Evolutionary conservation across 306 rosid species (phyloP).

Genomic region (Cyclanthera cordifolia): DNA sequence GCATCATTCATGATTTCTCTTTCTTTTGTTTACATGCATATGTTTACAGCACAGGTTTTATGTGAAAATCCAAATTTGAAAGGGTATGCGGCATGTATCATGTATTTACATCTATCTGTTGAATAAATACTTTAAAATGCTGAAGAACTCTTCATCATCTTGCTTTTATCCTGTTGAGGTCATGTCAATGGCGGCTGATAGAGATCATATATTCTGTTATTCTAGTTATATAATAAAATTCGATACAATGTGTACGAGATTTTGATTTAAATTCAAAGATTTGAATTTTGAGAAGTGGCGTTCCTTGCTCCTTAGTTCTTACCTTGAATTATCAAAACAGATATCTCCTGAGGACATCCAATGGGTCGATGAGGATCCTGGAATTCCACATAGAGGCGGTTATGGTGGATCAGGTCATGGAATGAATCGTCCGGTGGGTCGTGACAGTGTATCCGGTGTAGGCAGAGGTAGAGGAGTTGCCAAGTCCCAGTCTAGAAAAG

Average conservation of each 20-base stretch:
- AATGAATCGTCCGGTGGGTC: conserved; percentile 46
- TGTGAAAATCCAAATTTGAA: background rate
- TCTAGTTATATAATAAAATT: background rate
- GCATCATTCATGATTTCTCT: background rate
- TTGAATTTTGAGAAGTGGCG: background rate
- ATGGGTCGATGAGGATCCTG: conserved; percentile 90
- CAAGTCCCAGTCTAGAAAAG: conserved; percentile 61
- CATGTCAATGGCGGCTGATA: background rate
- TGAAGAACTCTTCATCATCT: background rate
- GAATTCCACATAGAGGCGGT: conserved; percentile 50
- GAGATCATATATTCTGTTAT: background rate
- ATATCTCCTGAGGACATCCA: conserved; percentile 79
- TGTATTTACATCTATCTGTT: background rate
- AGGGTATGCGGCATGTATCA: background rate
- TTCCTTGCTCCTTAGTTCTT: background rate
- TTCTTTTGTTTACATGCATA: background rate
- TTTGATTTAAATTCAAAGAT: background rate
- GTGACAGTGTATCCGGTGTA: conserved; percentile 40
- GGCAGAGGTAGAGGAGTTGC: conserved; percentile 79
- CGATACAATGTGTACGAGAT: no score
- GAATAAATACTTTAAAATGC: background rate
- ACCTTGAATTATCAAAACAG: conserved; percentile 27
- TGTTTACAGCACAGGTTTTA: no score
- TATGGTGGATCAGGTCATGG: conserved; percentile 54
- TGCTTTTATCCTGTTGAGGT: background rate